phyloP scores from a whole-genome alignment of 305 asterid species.

The Euphrasia arctica region DNA sequence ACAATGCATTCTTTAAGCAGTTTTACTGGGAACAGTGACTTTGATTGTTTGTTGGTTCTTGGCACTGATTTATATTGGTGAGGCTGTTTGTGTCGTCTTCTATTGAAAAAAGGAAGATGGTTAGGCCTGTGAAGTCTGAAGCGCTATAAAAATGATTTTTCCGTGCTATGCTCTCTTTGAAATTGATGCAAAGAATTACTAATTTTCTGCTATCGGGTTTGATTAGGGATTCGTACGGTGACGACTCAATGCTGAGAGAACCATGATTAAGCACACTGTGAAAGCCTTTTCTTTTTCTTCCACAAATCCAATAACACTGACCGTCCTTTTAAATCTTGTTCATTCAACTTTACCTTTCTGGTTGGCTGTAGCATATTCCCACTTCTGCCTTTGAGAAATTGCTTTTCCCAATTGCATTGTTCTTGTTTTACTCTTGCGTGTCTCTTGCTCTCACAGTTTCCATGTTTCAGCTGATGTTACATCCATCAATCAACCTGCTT shows the following conservation, averaged over 20 bases:
- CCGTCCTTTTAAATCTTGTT: slow-evolving; percentile 3
- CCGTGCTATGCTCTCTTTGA: slow-evolving; percentile 1
- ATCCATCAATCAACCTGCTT: slow-evolving; percentile 5
- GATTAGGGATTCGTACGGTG: slow-evolving; percentile 13
- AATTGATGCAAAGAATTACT: background rate
- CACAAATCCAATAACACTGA: slow-evolving; percentile 12
- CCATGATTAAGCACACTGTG: slow-evolving; percentile 17
- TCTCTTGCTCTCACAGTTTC: slow-evolving; percentile 19
- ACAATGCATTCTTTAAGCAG: slow-evolving; percentile 21
- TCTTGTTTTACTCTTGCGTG: background rate
- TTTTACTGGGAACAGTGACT: slow-evolving; percentile 21
- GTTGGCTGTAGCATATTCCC: slow-evolving; percentile 8
- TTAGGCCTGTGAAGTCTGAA: slow-evolving; percentile 8
- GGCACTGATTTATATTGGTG: slow-evolving; percentile 21
- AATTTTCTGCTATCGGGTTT: slow-evolving; percentile 13
- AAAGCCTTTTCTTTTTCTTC: slow-evolving; percentile 15
- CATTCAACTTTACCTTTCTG: slow-evolving; percentile 1
- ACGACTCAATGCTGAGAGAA: slow-evolving; percentile 20
- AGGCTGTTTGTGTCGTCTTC: slow-evolving; percentile 19
- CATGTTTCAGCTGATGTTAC: slow-evolving; percentile 4
- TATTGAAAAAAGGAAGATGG: background rate
- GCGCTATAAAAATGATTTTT: slow-evolving; percentile 14
- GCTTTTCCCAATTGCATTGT: slow-evolving; percentile 2
- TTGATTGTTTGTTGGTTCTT: slow-evolving; percentile 23
- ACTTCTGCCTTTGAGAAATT: slow-evolving; percentile 18